Evolutionary conservation across 1,284 basidiomycete genomes (phyloP), one percentile per base, ranked within the genome.

Genomic region (Peniophora sp.): DNA sequence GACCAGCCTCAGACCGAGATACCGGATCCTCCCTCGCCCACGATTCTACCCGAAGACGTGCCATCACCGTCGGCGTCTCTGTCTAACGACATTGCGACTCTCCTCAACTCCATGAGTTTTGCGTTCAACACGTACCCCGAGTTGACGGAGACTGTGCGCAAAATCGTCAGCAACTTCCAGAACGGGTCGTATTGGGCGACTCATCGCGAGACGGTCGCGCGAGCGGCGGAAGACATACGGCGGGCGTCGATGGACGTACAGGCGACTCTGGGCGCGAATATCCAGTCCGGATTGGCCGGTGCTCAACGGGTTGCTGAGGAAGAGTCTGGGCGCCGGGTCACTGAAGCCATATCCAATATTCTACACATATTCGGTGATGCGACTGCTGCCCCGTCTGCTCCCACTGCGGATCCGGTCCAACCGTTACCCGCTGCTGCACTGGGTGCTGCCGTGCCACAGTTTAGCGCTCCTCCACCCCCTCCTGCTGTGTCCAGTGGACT

Each of bases 81-180:
- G 49, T 72, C 78, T 2, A 68, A 75, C 52, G 87, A 89, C 55
- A 62, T 88, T 41, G 81, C 84, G 1, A 62, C 72, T 1, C 68
- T 89, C 24, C 65, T 89, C 51, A 72, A 70, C 44, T 72, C 72
- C 2, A 61, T 88, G 48, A 76, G 73, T 34, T 67, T 61, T 18
- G 71, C 80, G 22, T 65, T 88, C 45, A 66, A 75, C 0, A 64
- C 75, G 8, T 84, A 88, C 58, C 87, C 87, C 2, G 85, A 89
- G 56, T 64, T 89, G 11, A 76, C 81, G 1, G 81, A 85, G 53
- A 75, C 74, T 36, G 60, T 89, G 50, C 79, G 76, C 49, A 81
- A 76, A 57, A 76, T 89, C 42, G 60, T 81, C 35, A 68, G 69
- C 49, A 85, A 88, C 57, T 70, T 81, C 8, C 70, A 74, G 3